phyloP scores from a whole-genome alignment of 2,329 filamentous ascomycete genomes.

The Colletotrichum sp. region DNA sequence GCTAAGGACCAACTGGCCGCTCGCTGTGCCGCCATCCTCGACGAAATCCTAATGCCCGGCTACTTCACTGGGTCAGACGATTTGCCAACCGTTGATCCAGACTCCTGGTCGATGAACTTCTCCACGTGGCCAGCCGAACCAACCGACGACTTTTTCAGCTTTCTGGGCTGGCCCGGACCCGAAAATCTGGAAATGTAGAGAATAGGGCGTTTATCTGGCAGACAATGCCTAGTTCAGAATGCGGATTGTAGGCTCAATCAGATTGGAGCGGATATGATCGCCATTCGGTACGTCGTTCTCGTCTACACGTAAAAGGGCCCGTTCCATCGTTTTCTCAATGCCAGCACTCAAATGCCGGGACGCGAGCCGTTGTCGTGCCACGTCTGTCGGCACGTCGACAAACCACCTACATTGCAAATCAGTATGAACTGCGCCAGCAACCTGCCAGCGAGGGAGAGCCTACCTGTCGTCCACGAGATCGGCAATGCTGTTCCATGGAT shows the following conservation, averaged over 20 bases:
- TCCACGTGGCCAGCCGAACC: conserved; percentile 25
- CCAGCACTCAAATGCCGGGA: conserved; percentile 29
- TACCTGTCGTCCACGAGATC: conserved; percentile 48
- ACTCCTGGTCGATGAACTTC: conserved; percentile 29
- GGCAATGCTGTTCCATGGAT: conserved; percentile 50
- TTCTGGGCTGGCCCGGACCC: conserved; percentile 26
- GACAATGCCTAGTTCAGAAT: conserved; percentile 25
- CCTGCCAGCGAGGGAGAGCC: neutral
- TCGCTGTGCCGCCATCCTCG: conserved; percentile 32
- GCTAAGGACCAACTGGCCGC: conserved; percentile 28
- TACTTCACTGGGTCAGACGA: conserved; percentile 3
- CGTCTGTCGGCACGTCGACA: conserved; percentile 28
- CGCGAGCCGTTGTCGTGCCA: conserved; percentile 27
- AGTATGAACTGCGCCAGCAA: neutral
- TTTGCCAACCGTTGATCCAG: conserved; percentile 20
- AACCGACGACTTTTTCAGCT: conserved; percentile 25
- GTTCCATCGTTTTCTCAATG: conserved; percentile 29
- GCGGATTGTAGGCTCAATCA: conserved; percentile 27
- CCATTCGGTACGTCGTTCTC: conserved; percentile 34
- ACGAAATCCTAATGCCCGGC: conserved; percentile 26
- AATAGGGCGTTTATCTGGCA: neutral
- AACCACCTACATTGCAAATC: conserved; percentile 28
- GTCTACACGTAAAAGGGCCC: conserved; percentile 25
- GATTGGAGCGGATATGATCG: conserved; percentile 26
- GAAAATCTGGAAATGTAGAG: neutral